Conservation (phyloP, 345 rosid species). For the Eucalyptus marginata region DNA sequence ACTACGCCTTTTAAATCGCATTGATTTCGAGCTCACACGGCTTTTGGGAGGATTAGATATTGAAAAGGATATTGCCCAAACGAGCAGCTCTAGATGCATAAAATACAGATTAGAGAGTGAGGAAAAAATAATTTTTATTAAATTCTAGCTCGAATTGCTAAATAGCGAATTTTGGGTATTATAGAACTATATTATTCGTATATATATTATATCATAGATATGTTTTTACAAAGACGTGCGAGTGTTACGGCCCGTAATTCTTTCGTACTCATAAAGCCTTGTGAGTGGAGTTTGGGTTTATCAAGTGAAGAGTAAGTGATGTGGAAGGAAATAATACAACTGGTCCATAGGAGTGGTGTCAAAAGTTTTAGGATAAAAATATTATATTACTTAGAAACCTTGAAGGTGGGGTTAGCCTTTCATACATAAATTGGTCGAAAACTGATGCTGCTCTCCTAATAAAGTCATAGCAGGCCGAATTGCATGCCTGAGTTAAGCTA, state of each 20-base stretch:
- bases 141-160: background rate
- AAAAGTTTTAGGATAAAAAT: too few species aligned
- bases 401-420: too few species aligned
- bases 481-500: too few species aligned
- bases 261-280: too few species aligned
- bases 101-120: background rate
- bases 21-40: background rate
- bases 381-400: too few species aligned
- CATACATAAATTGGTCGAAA: fast-evolving
- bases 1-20: background rate
- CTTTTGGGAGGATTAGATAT: background rate
- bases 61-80: background rate
- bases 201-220: background rate
- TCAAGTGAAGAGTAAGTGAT: too few species aligned
- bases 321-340: too few species aligned
- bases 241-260: too few species aligned
- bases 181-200: background rate
- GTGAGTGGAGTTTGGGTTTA: too few species aligned
- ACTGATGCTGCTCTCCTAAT: fast-evolving
- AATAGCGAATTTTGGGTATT: background rate
- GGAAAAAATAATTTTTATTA: background rate
- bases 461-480: too few species aligned
- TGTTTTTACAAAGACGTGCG: background rate
- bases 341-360: fast-evolving
- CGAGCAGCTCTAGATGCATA: background rate